phyloP scores from a whole-genome alignment of 2,329 filamentous ascomycete species.

The Neurospora sp. region DNA sequence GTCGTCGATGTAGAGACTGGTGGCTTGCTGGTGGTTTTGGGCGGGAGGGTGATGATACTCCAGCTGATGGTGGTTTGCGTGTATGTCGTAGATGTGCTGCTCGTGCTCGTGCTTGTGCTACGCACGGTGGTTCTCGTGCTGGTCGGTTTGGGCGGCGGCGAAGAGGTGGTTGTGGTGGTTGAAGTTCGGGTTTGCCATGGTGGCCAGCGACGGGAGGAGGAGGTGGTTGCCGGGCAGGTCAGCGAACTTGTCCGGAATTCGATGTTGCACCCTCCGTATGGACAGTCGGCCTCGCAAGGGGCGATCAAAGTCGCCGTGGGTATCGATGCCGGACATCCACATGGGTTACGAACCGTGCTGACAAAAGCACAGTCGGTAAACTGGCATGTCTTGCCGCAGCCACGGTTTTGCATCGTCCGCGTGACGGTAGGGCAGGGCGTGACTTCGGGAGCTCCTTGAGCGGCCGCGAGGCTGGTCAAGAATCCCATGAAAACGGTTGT shows the following conservation, averaged over 20 bases:
- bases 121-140: conserved; percentile 13
- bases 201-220: conserved; percentile 8
- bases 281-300: conserved; percentile 20
- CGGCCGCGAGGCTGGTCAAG: conserved; percentile 5
- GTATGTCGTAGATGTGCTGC: conserved; percentile 7
- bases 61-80: conserved; percentile 14
- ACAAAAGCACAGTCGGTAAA: conserved; percentile 18
- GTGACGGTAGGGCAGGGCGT: conserved; percentile 19
- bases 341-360: conserved; percentile 20
- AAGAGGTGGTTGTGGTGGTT: conserved; percentile 7
- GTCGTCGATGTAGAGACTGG: conserved; percentile 14
- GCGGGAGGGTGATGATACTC: conserved; percentile 16
- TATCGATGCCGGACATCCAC: conserved; percentile 18
- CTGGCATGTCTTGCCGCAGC: conserved; percentile 17
- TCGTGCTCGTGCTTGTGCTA: conserved; percentile 17
- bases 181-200: conserved; percentile 6
- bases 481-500: conserved; percentile 8
- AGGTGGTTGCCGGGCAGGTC: conserved; percentile 16
- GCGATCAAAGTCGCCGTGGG: conserved; percentile 21
- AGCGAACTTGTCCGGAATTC: conserved; percentile 16
- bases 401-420: conserved; percentile 16
- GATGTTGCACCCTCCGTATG: conserved; percentile 21
- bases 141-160: conserved; percentile 12
- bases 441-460: conserved; percentile 7
- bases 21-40: conserved; percentile 9